phyloP scores from a whole-genome alignment of 2,329 filamentous ascomycete genomes.

The Triangularia setosa region DNA sequence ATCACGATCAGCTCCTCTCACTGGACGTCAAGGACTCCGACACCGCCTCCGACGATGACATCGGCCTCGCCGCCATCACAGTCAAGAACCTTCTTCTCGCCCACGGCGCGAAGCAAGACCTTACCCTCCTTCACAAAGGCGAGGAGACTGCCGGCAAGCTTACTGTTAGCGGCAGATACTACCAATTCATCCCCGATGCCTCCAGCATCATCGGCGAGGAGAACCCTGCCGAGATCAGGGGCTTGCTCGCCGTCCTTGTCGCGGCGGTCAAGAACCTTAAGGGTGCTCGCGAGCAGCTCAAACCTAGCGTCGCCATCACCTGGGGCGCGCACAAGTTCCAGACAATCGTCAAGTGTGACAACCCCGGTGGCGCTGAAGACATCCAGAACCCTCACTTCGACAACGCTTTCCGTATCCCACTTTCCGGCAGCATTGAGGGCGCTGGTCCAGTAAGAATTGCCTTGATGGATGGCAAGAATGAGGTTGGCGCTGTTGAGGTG shows the following conservation, averaged over 20 bases:
- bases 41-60: constrained; percentile 38
- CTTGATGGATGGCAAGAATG: constrained; percentile 34
- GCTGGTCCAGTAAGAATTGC: constrained; percentile 31
- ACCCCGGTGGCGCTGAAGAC: constrained; percentile 37
- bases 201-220: constrained; percentile 28
- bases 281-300: constrained; percentile 41
- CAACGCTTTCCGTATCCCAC: constrained; percentile 40
- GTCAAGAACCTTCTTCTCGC: constrained; percentile 40
- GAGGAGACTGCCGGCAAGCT: constrained; percentile 35
- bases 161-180: constrained; percentile 38
- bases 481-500: constrained; percentile 34
- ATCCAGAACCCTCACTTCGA: constrained; percentile 48
- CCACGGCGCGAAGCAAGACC: constrained; percentile 38
- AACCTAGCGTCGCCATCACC: constrained; percentile 42
- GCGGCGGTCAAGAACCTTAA: constrained; percentile 40
- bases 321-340: constrained; percentile 40
- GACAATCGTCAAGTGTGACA: constrained; percentile 41
- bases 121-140: constrained; percentile 37
- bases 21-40: constrained; percentile 44
- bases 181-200: constrained; percentile 37
- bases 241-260: constrained; percentile 41
- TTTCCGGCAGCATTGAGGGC: constrained; percentile 29
- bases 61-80: constrained; percentile 39
- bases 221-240: constrained; percentile 27
- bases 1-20: constrained; percentile 41